Base-by-base conservation (phyloP, 2,329 filamentous ascomycete genomes). In the Phialophora expanda region DNA sequence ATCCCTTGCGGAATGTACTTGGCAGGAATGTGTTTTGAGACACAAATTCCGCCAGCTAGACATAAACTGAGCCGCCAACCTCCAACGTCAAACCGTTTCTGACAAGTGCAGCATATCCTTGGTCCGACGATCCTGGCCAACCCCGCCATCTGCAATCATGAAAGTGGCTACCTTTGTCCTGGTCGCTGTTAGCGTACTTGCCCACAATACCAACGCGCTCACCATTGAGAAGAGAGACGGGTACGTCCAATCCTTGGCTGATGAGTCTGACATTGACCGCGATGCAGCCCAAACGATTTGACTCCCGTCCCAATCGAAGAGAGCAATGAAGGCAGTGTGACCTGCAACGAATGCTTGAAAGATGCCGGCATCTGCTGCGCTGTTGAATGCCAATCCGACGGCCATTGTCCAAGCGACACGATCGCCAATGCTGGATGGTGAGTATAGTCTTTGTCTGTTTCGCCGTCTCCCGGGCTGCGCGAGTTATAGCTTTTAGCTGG, bases 1-100 rank as follows among this genome's bases (percentile, higher is more conserved):
- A 26, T 61, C 56, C 51, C 46, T 54, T 54, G 53, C 60, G 66
- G 66, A 69, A 69, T 69, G 66, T 66, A 51, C 64, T 69, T 69
- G 66, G 64, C 66, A 64, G 58, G 66, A 69, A 69, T 69, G 66
- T 64, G 64, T 17, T 28, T 24, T 55, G 59, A 62, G 20, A 57
- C 38, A 38, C 38, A 38, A 56, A 56, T 57, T 24, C 46, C 32
- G 22, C 48, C 38, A 44, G 38, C 20, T 51, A 14, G 48, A 67
- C 46, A 55, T 55, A 46, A 44, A 32, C 28, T 17, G 32, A 17
- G 17, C 20, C 11, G 41, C 22, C 2, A 26, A 30, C 46, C 8
- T 28, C 46, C 32, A 60, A 60, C n/a, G 22, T 14, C 7, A 12
- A 53, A 30, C 22, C 14, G 50, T 41, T 46, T 22, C 14, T 38